These are phyloP conservation scores for Nepenthes mirabilis DNA, from an alignment of 148 eudicot genomes.

Conservation along the genomic window DNA sequence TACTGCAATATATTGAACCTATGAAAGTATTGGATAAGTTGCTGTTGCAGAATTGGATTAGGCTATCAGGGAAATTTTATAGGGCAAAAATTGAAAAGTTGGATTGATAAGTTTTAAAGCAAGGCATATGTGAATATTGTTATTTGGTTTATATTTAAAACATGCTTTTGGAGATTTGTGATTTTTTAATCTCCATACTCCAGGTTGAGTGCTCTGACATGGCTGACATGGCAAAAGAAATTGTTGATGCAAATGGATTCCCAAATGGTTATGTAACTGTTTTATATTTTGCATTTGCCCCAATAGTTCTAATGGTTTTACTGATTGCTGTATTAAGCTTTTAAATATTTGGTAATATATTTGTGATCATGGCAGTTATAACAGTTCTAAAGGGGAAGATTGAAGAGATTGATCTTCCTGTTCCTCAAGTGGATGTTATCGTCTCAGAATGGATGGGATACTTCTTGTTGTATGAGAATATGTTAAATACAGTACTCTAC, in stretches of 20 bases:
- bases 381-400: slow-evolving; percentile 91
- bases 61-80: too few species aligned
- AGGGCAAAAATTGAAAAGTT: too few species aligned
- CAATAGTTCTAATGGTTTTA: slow-evolving; percentile 2
- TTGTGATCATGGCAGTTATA: slow-evolving; percentile 39
- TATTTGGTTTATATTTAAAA: too few species aligned
- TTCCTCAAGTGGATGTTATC: slow-evolving; percentile 80
- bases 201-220: slow-evolving; percentile 97
- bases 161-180: too few species aligned
- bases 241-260: slow-evolving; percentile 67
- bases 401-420: slow-evolving; percentile 93
- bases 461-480: slow-evolving; percentile 83
- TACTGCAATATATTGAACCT: too few species aligned
- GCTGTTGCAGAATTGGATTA: too few species aligned
- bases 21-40: too few species aligned
- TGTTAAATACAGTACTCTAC: slow-evolving; percentile 87
- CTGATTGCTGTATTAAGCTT: neutral
- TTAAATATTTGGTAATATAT: slow-evolving; percentile 5
- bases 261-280: slow-evolving; percentile 47
- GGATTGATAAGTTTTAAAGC: too few species aligned
- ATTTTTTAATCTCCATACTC: neutral
- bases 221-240: slow-evolving; percentile 93
- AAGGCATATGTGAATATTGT: too few species aligned
- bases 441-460: slow-evolving; percentile 99
- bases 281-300: too few species aligned